Conservation (phyloP, 2,329 filamentous ascomycete species). For the Westerdykella aurantiaca region DNA sequence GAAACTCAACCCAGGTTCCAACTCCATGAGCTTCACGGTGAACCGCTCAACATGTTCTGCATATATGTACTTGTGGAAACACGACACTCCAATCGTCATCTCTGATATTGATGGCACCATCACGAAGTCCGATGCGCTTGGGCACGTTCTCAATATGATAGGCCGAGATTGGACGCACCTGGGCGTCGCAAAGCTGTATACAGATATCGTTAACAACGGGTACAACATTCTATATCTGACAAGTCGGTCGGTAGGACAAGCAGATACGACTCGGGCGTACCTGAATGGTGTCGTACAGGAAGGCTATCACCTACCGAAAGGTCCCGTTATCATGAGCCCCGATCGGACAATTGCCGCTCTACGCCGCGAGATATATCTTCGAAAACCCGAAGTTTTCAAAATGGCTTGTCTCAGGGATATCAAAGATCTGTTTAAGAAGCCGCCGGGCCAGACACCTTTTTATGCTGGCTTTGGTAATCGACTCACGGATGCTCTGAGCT, state of each 20-base stretch:
- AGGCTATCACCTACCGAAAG: slow-evolving; percentile 75
- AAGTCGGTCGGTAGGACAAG: slow-evolving; percentile 85
- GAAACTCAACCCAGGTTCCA: slow-evolving; percentile 75
- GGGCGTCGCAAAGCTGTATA: slow-evolving; percentile 94
- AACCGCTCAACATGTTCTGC: slow-evolving; percentile 90
- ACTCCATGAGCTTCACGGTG: slow-evolving; percentile 92
- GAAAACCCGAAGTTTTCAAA: slow-evolving; percentile 98
- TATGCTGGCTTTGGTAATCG: slow-evolving; percentile 97
- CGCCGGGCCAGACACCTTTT: slow-evolving; percentile 68
- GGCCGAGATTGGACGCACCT: slow-evolving; percentile 97
- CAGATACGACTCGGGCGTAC: slow-evolving; percentile 84
- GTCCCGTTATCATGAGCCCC: slow-evolving; percentile 90
- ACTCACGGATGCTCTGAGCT: slow-evolving; percentile 91
- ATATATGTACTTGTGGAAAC: slow-evolving; percentile 88
- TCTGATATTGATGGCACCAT: slow-evolving; percentile 99
- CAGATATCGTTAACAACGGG: slow-evolving; percentile 88
- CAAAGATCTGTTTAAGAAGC: slow-evolving; percentile 67
- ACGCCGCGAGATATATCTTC: slow-evolving; percentile 84
- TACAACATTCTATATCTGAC: slow-evolving; percentile 99
- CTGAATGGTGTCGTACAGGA: slow-evolving; percentile 86
- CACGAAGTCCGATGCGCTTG: slow-evolving; percentile 91
- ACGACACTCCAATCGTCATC: slow-evolving; percentile 89
- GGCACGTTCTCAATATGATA: slow-evolving; percentile 93
- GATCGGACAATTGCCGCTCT: slow-evolving; percentile 92
- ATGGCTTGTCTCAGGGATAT: slow-evolving; percentile 98